Evolutionary conservation across 2,329 filamentous ascomycete genomes (phyloP).

Genomic region (Paraconiothyrium brasiliense): DNA sequence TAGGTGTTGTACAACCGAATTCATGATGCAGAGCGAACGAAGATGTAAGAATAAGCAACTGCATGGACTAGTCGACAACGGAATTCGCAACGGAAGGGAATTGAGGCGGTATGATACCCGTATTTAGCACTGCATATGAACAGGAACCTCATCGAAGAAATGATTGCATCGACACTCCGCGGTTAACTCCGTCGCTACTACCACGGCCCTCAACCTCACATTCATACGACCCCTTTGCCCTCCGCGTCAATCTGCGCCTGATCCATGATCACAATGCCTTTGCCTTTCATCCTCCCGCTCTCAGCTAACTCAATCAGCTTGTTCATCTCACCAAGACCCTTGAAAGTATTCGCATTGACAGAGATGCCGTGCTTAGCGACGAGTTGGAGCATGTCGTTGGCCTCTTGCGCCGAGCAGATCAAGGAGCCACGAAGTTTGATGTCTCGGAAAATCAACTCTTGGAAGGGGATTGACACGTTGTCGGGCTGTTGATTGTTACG

Average conservation of each 20-base stretch:
- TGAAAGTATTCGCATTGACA: slow-evolving; percentile 62
- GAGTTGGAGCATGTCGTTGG: slow-evolving; percentile 58
- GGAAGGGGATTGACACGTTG: slow-evolving; percentile 51
- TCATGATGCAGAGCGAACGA: neutral
- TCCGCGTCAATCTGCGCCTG: slow-evolving; percentile 55
- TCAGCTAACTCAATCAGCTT: slow-evolving; percentile 62
- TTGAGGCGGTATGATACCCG: slow-evolving; percentile 17
- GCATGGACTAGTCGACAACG: neutral
- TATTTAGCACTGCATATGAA: slow-evolving; percentile 1
- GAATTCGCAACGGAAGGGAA: neutral
- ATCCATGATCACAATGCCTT: slow-evolving; percentile 65
- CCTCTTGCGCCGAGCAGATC: slow-evolving; percentile 55
- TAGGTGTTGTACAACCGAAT: slow-evolving; percentile 31
- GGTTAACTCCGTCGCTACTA: neutral
- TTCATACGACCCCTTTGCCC: slow-evolving; percentile 17
- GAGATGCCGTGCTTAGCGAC: slow-evolving; percentile 59
- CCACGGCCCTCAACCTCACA: neutral
- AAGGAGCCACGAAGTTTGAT: slow-evolving; percentile 61
- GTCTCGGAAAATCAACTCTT: slow-evolving; percentile 64
- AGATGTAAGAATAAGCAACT: neutral
- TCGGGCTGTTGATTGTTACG: slow-evolving; percentile 38
- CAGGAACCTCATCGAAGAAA: neutral
- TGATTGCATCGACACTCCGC: neutral
- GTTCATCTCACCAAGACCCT: slow-evolving; percentile 62
- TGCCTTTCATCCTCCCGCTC: slow-evolving; percentile 64